These are phyloP conservation scores for Kwoniella mangroviensis DNA, from an alignment of 768 basidiomycete species.

Conservation along the genomic window DNA sequence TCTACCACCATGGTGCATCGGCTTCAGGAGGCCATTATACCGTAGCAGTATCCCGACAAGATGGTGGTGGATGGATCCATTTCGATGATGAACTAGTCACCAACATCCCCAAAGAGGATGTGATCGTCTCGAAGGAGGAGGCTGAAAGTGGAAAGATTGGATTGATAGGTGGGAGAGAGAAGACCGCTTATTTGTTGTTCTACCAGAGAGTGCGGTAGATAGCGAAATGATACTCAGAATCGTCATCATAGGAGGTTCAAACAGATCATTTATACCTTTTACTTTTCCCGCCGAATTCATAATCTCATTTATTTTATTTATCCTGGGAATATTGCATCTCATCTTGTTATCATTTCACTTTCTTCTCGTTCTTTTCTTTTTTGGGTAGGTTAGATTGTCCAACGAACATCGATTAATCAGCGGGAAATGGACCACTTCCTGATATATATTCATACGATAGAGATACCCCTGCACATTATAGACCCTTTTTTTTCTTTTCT, in stretches of 20 bases:
- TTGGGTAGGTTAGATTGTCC: no score
- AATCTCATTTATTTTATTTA: no score
- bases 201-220: conserved; percentile 66
- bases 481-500: background rate
- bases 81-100: conserved; percentile 91
- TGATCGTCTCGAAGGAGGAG: conserved; percentile 67
- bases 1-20: conserved; percentile 91
- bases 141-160: conserved; percentile 61
- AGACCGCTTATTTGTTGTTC: conserved; percentile 86
- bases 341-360: no score
- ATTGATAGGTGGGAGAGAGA: conserved; percentile 62
- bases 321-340: no score
- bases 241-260: background rate
- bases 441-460: background rate
- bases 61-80: conserved; percentile 78
- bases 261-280: background rate
- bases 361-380: no score
- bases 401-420: no score
- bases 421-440: no score
- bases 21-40: conserved; percentile 96
- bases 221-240: background rate
- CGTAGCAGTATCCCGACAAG: conserved; percentile 77
- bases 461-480: conserved; percentile 10
- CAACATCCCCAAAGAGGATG: conserved; percentile 64
- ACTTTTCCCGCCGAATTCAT: background rate